phyloP scores from a whole-genome alignment of 371 early-diverging fungal genomes.

The Mucor irregularis region DNA sequence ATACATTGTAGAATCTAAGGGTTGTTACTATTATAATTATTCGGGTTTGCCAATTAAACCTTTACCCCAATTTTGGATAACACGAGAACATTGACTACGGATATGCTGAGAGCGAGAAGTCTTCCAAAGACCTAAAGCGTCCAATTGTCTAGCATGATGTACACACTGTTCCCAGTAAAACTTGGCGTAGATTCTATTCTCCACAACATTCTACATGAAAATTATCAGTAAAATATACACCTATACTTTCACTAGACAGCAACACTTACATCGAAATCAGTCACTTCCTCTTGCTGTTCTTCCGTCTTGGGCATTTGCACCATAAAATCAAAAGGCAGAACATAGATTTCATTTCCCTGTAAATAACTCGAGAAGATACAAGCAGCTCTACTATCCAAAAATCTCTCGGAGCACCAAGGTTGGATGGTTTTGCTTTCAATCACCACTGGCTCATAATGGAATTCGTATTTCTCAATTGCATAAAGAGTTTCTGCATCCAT shows the following conservation, averaged over 20 bases:
- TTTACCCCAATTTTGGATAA: constrained; percentile 37
- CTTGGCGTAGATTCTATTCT: constrained; percentile 40
- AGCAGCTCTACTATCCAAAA: constrained; percentile 48
- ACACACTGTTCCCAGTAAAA: constrained; percentile 42
- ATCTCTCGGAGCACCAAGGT: constrained; percentile 54
- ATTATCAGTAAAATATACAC: not conserved
- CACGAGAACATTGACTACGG: constrained; percentile 32
- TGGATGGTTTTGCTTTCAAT: constrained; percentile 42
- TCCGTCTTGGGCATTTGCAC: constrained; percentile 31
- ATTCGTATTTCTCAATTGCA: constrained; percentile 44
- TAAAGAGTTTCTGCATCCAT: constrained; percentile 34
- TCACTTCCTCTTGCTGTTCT: constrained; percentile 26
- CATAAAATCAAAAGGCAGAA: constrained; percentile 46
- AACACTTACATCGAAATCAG: constrained; percentile 53
- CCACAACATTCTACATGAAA: constrained; percentile 38
- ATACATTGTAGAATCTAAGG: no score
- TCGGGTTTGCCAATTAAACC: constrained; percentile 35
- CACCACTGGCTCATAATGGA: constrained; percentile 50
- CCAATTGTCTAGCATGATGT: constrained; percentile 35
- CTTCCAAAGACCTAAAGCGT: constrained; percentile 34
- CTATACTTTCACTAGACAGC: not conserved
- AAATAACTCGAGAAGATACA: constrained; percentile 47
- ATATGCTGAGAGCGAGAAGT: constrained; percentile 28
- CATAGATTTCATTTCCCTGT: constrained; percentile 49
- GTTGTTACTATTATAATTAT: constrained; percentile 8